Evolutionary conservation across 2,329 filamentous ascomycete genomes (phyloP).

Genomic region (Ascochyta viciae-villosae): DNA sequence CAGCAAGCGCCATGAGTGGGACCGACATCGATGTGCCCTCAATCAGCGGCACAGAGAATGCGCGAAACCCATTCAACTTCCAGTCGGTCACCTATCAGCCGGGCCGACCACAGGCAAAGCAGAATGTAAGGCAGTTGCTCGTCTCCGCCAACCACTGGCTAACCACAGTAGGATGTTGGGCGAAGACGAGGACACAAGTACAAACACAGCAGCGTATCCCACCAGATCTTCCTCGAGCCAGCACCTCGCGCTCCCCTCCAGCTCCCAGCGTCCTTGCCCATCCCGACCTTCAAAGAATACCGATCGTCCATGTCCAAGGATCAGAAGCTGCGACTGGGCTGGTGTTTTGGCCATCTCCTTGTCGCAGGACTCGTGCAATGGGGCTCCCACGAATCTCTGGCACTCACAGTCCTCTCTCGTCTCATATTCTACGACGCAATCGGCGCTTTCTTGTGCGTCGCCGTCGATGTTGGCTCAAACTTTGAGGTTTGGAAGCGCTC

Average conservation of each 20-base stretch:
- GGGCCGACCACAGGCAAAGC: conserved; percentile 72
- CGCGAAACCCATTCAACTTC: conserved; percentile 88
- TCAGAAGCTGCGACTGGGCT: conserved; percentile 81
- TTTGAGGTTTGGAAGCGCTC: conserved; percentile 98
- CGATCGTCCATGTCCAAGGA: conserved; percentile 88
- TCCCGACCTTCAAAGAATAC: conserved; percentile 87
- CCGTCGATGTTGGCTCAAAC: conserved; percentile 91
- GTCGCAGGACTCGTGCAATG: conserved; percentile 87
- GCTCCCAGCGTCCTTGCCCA: conserved; percentile 87
- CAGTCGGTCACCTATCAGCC: conserved; percentile 66
- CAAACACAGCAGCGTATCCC: conserved; percentile 94
- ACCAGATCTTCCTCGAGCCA: conserved; percentile 96
- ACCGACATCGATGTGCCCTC: conserved; percentile 41
- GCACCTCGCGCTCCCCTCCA: conserved; percentile 84
- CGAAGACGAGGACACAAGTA: conserved; percentile 96
- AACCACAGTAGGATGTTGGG: conserved; percentile 73
- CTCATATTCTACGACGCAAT: conserved; percentile 95
- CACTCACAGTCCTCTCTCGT: conserved; percentile 90
- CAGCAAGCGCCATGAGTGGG: conserved; percentile 37
- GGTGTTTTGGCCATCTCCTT: conserved; percentile 87
- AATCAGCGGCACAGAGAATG: conserved; percentile 43
- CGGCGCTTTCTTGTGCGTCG: conserved; percentile 88
- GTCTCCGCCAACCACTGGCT: conserved; percentile 17
- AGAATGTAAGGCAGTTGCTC: conserved; percentile 54
- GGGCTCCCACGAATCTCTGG: conserved; percentile 82